phyloP scores from a whole-genome alignment of 2,329 filamentous ascomycete species.

The Tolypocladium cylindrosporum region DNA sequence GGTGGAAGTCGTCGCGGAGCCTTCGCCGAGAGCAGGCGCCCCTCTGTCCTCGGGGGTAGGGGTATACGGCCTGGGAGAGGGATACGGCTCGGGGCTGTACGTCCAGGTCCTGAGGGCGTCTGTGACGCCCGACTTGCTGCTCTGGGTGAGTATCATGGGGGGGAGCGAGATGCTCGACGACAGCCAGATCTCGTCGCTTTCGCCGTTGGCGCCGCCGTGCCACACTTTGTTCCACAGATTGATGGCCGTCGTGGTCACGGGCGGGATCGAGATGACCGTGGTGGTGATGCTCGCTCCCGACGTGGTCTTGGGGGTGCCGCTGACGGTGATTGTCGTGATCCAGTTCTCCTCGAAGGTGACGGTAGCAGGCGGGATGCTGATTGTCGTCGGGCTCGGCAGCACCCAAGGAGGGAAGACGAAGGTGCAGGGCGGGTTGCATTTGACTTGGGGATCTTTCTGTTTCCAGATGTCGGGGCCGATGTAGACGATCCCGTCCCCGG shows the following conservation, averaged over 20 bases:
- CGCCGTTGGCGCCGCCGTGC: not conserved
- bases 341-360: conserved; percentile 1
- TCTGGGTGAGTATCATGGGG: not conserved
- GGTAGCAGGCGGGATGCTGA: not conserved
- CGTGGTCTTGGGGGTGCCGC: not conserved
- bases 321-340: not conserved
- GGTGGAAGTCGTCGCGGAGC: too few relatives aligned
- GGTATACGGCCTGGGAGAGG: not conserved
- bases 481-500: not conserved
- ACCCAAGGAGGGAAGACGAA: conserved; percentile 1
- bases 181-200: not conserved
- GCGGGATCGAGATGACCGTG: not conserved
- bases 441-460: not conserved
- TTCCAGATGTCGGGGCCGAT: not conserved
- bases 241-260: not conserved
- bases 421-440: not conserved
- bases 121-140: not conserved
- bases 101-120: not conserved
- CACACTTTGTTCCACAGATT: not conserved
- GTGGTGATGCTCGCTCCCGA: not conserved
- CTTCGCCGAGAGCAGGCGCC: too few relatives aligned
- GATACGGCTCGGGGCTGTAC: not conserved
- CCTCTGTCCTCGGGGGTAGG: too few relatives aligned
- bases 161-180: not conserved
- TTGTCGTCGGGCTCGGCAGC: not conserved